Evolutionary conservation across 345 rosid species (phyloP).

Genomic region (Eucalyptus pumila): DNA sequence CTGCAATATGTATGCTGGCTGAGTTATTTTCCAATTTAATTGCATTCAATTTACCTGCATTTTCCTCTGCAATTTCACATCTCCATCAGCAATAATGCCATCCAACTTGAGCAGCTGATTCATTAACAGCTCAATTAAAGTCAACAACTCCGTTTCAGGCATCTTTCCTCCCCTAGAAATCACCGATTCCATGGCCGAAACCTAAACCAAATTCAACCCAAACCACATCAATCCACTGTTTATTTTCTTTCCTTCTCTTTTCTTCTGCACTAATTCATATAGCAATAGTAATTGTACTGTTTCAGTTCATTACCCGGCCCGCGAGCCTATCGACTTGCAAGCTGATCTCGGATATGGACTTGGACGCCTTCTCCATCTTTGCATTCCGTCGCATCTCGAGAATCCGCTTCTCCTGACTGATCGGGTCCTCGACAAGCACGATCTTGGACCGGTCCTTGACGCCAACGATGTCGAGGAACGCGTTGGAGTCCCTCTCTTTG

Average conservation of each 20-base stretch:
- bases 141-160: slow-evolving; percentile 58
- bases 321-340: slow-evolving; percentile 84
- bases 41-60: slow-evolving; percentile 56
- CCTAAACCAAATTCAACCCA: slow-evolving; percentile 30
- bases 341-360: slow-evolving; percentile 82
- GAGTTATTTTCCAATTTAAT: neutral
- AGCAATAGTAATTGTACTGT: neutral
- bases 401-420: slow-evolving; percentile 79
- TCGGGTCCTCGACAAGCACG: slow-evolving; percentile 73
- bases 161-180: slow-evolving; percentile 69
- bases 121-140: slow-evolving; percentile 75
- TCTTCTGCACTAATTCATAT: neutral
- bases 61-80: slow-evolving; percentile 89
- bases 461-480: slow-evolving; percentile 75
- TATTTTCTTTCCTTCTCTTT: neutral
- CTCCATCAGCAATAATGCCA: slow-evolving; percentile 79
- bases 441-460: slow-evolving; percentile 92
- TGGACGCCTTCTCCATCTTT: slow-evolving; percentile 81
- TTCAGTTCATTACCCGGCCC: slow-evolving; percentile 39
- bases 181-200: slow-evolving; percentile 64
- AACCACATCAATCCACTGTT: neutral
- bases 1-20: neutral
- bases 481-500: slow-evolving; percentile 91
- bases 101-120: slow-evolving; percentile 85
- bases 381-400: slow-evolving; percentile 80